These are phyloP conservation scores for Trichoderma cornu-damae DNA, from an alignment of 2,329 filamentous ascomycete genomes.

Conservation along the genomic window DNA sequence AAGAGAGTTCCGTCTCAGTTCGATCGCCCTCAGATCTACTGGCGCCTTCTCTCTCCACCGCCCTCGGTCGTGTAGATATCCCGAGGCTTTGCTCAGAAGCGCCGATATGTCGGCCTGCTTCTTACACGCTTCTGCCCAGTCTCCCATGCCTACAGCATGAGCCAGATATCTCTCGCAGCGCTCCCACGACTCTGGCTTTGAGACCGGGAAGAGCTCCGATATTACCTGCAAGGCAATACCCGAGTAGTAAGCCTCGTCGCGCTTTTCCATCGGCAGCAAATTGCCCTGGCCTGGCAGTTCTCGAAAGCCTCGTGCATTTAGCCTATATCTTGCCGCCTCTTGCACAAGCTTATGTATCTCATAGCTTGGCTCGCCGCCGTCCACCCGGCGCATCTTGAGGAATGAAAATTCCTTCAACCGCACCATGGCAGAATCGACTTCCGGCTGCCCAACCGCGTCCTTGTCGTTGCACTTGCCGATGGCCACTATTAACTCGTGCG, in stretches of 20 bases:
- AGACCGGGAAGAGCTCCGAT: neutral
- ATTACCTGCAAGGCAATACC: neutral
- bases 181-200: neutral
- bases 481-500: constrained; percentile 24
- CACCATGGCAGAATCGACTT: constrained; percentile 20
- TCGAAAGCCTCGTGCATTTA: neutral
- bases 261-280: neutral
- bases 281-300: neutral
- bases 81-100: neutral
- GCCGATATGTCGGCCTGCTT: neutral
- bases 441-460: constrained; percentile 1
- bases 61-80: neutral
- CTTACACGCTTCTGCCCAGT: neutral
- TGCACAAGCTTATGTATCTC: constrained; percentile 26
- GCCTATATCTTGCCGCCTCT: neutral
- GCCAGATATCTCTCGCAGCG: neutral
- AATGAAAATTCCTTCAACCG: constrained; percentile 35
- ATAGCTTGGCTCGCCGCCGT: constrained; percentile 20
- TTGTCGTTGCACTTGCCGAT: neutral
- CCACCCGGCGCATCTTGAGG: constrained; percentile 20
- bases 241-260: neutral
- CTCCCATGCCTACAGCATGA: neutral
- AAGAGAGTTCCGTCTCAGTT: neutral
- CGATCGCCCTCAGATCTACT: neutral
- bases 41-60: neutral